Conservation (phyloP, 805 yeast species). For the Candida ipomoeae region DNA sequence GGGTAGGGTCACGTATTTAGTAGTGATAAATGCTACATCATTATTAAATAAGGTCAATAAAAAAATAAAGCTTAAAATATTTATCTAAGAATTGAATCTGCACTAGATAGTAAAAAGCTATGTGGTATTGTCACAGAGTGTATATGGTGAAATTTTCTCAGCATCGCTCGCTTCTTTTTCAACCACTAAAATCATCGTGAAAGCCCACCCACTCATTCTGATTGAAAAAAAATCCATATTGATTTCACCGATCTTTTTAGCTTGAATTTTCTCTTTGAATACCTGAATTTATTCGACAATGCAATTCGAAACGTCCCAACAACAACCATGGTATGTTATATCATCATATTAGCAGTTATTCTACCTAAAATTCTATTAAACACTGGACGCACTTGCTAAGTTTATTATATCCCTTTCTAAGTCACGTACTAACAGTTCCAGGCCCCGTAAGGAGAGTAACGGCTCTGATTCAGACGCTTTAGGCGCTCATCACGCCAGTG, state of each 20-base stretch:
- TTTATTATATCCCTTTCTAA: background rate
- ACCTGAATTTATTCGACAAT: background rate
- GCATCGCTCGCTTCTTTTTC: constrained; percentile 6
- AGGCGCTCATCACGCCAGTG: background rate
- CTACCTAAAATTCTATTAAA: background rate
- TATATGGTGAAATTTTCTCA: constrained; percentile 3
- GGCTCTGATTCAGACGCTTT: constrained; percentile 6
- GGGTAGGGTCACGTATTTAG: background rate
- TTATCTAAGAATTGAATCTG: background rate
- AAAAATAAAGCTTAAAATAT: no score
- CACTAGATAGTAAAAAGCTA: background rate
- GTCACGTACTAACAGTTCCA: constrained; percentile 8
- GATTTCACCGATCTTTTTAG: background rate
- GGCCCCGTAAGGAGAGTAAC: constrained; percentile 16
- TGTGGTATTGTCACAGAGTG: background rate
- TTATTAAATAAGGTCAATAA: background rate
- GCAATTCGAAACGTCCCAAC: constrained; percentile 14
- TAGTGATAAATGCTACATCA: background rate
- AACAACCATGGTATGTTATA: constrained; percentile 14
- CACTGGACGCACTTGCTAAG: background rate
- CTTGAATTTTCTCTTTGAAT: background rate
- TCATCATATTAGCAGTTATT: background rate
- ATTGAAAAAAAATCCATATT: background rate
- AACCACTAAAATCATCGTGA: background rate
- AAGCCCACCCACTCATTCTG: background rate